A percentile compares a stretch with the other conserved stretches of the same genome.
Evolutionary conservation across 352 stramenopile species (phyloP).

Genomic region (Pythium biforme): DNA sequence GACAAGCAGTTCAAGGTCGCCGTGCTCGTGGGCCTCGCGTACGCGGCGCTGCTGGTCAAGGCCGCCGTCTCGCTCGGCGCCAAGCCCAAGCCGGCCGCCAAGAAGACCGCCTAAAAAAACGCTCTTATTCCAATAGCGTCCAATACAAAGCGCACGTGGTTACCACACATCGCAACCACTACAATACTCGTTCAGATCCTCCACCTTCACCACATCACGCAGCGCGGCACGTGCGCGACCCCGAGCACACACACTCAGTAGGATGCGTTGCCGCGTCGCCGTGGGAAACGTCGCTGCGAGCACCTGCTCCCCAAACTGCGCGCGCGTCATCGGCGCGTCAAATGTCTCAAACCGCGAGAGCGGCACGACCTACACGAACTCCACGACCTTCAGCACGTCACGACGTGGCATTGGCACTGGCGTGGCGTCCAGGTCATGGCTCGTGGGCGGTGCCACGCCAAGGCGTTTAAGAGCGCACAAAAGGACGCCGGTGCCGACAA

Average conservation of each 20-base stretch:
- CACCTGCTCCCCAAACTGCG: background rate
- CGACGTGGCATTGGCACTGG: background rate
- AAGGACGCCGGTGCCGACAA: too few species aligned
- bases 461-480: too few species aligned
- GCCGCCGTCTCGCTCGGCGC: conserved; percentile 19
- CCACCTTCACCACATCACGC: background rate
- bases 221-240: background rate
- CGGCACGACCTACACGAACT: background rate
- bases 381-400: background rate
- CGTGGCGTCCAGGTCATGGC: background rate
- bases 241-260: background rate
- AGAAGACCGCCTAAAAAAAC: conserved; percentile 18
- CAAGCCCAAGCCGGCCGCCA: conserved; percentile 22
- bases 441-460: too few species aligned
- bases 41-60: conserved; percentile 51
- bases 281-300: background rate
- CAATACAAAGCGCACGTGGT: background rate
- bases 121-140: too few species aligned
- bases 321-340: background rate
- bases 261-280: background rate
- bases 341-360: background rate
- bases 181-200: background rate
- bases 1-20: conserved; percentile 52
- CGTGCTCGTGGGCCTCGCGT: conserved; percentile 36
- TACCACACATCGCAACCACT: too few species aligned